Percentiles rank a stretch among this genome's conserved stretches.
These are phyloP conservation scores for Blastobotrys parvus DNA, from an alignment of 805 yeast species.

Conservation along the genomic window DNA sequence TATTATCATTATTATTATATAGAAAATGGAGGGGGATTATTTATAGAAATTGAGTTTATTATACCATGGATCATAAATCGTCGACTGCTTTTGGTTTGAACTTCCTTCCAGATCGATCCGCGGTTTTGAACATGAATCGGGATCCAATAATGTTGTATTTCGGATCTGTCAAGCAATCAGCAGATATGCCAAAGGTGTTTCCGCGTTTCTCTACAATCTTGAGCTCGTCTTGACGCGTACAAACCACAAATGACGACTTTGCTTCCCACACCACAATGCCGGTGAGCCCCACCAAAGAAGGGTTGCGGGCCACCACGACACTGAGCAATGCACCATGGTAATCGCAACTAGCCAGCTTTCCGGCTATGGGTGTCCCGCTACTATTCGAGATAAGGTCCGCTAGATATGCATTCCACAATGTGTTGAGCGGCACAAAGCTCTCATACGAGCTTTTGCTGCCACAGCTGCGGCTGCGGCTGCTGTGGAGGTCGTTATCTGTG, in stretches of 20 bases:
- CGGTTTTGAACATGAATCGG: slow-evolving; percentile 63
- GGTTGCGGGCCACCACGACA: slow-evolving; percentile 51
- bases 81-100: slow-evolving; percentile 72
- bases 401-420: slow-evolving; percentile 70
- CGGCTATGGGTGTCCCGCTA: slow-evolving; percentile 7
- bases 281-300: slow-evolving; percentile 46
- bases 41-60: neutral
- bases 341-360: slow-evolving; percentile 62
- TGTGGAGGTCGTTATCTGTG: neutral
- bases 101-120: slow-evolving; percentile 76
- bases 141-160: slow-evolving; percentile 69
- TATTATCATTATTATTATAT: too few relatives aligned
- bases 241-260: slow-evolving; percentile 56
- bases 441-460: slow-evolving; percentile 30
- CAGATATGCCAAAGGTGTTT: slow-evolving; percentile 48
- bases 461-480: slow-evolving; percentile 6
- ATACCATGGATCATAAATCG: neutral
- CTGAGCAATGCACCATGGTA: slow-evolving; percentile 65
- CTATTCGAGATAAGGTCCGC: slow-evolving; percentile 38
- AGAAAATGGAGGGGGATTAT: neutral
- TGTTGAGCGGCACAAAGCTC: slow-evolving; percentile 45
- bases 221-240: slow-evolving; percentile 46
- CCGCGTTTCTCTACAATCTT: slow-evolving; percentile 61
- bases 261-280: slow-evolving; percentile 87
- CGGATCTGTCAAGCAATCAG: slow-evolving; percentile 26